Conservation (phyloP, 208 protist species). For the Leishmania tarentolae region DNA sequence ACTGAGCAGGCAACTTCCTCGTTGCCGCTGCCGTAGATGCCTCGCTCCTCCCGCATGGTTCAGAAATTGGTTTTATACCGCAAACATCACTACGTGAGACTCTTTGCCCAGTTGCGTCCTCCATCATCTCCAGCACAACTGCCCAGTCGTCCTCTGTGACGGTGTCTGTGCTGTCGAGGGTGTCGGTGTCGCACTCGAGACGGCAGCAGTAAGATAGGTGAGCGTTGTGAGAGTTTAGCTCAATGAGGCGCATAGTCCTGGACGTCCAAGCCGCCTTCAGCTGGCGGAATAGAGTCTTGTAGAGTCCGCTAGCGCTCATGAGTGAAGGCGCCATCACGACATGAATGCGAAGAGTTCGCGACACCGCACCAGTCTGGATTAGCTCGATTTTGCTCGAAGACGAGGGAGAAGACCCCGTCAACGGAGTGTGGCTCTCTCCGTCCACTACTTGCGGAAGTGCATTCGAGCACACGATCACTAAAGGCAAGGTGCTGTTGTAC, state of each 20-base stretch:
- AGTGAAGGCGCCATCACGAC: conserved; percentile 21
- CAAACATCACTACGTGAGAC: conserved; percentile 27
- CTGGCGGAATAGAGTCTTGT: conserved; percentile 22
- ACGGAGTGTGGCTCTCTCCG: conserved; percentile 16
- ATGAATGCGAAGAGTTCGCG: conserved; percentile 17
- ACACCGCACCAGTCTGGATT: conserved; percentile 18
- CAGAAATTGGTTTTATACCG: background rate
- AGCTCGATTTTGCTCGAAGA: conserved; percentile 1
- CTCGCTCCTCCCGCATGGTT: background rate
- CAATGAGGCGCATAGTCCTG: conserved; percentile 27
- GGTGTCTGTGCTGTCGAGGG: background rate
- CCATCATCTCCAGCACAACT: conserved; percentile 49
- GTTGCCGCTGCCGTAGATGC: background rate
- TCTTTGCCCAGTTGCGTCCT: conserved; percentile 48
- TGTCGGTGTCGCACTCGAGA: background rate
- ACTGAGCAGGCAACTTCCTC: conserved; percentile 1
- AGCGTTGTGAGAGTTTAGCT: conserved; percentile 32
- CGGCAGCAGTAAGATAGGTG: conserved; percentile 39
- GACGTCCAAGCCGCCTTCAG: conserved; percentile 12
- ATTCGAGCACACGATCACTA: conserved; percentile 16
- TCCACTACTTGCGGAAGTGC: conserved; percentile 11
- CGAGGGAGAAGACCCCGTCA: background rate
- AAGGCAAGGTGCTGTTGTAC: conserved; percentile 6
- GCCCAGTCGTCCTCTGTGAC: conserved; percentile 22
- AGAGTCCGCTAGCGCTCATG: conserved; percentile 22